Evolutionary conservation across 192 early-diverging fungal genomes (phyloP).

Genomic region (Fimicolochytrium jonesii): DNA sequence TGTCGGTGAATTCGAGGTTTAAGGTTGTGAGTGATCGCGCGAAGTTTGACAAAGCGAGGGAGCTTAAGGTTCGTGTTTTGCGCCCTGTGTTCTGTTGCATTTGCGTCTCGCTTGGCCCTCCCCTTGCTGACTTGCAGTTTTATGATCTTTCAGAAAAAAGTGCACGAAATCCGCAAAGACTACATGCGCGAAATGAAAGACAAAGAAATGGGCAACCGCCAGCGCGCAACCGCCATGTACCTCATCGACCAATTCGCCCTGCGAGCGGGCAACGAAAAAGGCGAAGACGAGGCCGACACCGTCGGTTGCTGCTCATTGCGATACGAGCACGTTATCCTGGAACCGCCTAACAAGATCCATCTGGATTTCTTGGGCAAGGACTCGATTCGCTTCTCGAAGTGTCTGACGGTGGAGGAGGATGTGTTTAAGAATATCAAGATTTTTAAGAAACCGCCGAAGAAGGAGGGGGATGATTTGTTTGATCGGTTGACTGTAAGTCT

Average conservation of each 20-base stretch:
- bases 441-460: constrained; percentile 79
- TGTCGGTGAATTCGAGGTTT: constrained; percentile 87
- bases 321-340: constrained; percentile 83
- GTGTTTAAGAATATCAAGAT: constrained; percentile 91
- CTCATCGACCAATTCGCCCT: constrained; percentile 92
- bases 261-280: constrained; percentile 96
- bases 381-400: constrained; percentile 89
- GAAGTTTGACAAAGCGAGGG: constrained; percentile 95
- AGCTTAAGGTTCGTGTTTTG: constrained; percentile 79
- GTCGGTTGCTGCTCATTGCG: constrained; percentile 98
- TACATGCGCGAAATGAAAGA: constrained; percentile 79
- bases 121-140: too few relatives aligned
- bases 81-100: too few relatives aligned
- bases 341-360: constrained; percentile 75
- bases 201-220: constrained; percentile 75
- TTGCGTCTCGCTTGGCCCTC: too few relatives aligned
- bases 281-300: constrained; percentile 96
- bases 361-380: constrained; percentile 99
- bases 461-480: constrained; percentile 76
- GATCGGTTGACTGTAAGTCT: constrained; percentile 83
- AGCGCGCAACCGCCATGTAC: constrained; percentile 91
- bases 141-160: constrained; percentile 65
- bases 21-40: constrained; percentile 94
- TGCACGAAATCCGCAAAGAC: constrained; percentile 68
- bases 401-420: constrained; percentile 76